A percentile compares a stretch with the other conserved stretches of the same genome.
Evolutionary conservation across 2,329 filamentous ascomycete genomes (phyloP).

Genomic region (Diaporthe australafricana): DNA sequence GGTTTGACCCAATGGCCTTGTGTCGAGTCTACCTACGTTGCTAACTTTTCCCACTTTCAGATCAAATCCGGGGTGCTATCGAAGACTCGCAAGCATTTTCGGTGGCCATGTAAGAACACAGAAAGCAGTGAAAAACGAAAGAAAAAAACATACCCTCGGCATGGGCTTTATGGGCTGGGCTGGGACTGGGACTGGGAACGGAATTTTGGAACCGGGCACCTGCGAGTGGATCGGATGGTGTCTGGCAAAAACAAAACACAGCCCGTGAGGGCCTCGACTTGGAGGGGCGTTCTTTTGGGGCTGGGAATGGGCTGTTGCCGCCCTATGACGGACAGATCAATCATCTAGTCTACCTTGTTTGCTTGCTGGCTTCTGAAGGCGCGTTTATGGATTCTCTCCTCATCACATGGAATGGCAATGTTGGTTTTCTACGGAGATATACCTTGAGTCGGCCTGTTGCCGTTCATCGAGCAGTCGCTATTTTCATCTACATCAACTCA

Average conservation of each 20-base stretch:
- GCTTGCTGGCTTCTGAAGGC: not conserved
- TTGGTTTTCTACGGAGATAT: not conserved
- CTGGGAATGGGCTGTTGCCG: not conserved
- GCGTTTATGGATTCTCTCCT: constrained; percentile 11
- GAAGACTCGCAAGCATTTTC: constrained; percentile 41
- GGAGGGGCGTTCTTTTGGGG: not conserved
- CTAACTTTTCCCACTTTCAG: constrained; percentile 34
- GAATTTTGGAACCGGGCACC: too few species aligned
- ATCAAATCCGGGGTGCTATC: constrained; percentile 43
- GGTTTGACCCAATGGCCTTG: not conserved
- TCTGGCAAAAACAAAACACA: not conserved
- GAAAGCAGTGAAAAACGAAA: not conserved
- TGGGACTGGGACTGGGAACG: not conserved
- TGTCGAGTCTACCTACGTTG: not conserved
- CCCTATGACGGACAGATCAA: not conserved
- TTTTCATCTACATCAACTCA: not conserved
- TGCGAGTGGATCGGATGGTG: not conserved
- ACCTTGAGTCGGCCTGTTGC: not conserved
- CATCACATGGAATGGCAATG: not conserved
- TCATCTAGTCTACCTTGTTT: not conserved
- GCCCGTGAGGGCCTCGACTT: not conserved
- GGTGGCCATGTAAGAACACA: constrained; percentile 2
- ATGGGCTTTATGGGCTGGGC: not conserved
- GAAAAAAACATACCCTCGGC: not conserved
- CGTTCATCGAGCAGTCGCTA: not conserved